A percentile compares a stretch with the other conserved stretches of the same genome.
Conservation (phyloP, 495 filamentous ascomycete species). For the Penicillium salamii region DNA sequence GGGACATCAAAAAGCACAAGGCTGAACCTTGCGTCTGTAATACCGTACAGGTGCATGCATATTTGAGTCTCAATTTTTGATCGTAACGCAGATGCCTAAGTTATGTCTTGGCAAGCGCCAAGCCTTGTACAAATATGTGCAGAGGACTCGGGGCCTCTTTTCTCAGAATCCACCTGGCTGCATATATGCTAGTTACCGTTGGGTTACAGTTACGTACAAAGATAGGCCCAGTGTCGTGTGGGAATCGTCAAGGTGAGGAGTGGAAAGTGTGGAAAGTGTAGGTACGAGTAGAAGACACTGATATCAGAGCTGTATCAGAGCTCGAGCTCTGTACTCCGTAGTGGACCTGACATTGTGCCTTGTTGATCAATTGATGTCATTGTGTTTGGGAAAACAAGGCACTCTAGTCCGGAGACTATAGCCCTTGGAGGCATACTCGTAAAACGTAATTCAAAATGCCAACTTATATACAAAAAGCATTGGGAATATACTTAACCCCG, state of each 20-base stretch:
- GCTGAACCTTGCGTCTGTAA: neutral
- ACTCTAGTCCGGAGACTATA: too few species aligned
- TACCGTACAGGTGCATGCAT: constrained; percentile 2
- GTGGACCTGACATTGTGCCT: neutral
- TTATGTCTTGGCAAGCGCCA: constrained; percentile 1
- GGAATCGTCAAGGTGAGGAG: too few species aligned
- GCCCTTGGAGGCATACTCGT: neutral
- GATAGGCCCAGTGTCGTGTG: too few species aligned
- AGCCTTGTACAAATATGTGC: neutral
- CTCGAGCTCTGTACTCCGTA: too few species aligned
- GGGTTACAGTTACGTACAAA: neutral
- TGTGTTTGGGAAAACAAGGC: neutral
- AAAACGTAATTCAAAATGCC: neutral
- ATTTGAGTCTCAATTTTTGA: neutral
- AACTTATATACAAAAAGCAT: constrained; percentile 5
- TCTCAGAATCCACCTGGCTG: neutral
- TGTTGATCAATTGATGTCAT: neutral
- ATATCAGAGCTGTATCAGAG: too few species aligned
- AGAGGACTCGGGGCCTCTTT: neutral
- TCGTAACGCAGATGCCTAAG: constrained; percentile 6
- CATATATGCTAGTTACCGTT: neutral
- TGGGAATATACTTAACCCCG: neutral
- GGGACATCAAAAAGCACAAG: neutral
- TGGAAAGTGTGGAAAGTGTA: too few species aligned
- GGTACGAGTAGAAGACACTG: too few species aligned